phyloP scores from a whole-genome alignment of 768 basidiomycete species.

The Kwoniella dejecticola region DNA sequence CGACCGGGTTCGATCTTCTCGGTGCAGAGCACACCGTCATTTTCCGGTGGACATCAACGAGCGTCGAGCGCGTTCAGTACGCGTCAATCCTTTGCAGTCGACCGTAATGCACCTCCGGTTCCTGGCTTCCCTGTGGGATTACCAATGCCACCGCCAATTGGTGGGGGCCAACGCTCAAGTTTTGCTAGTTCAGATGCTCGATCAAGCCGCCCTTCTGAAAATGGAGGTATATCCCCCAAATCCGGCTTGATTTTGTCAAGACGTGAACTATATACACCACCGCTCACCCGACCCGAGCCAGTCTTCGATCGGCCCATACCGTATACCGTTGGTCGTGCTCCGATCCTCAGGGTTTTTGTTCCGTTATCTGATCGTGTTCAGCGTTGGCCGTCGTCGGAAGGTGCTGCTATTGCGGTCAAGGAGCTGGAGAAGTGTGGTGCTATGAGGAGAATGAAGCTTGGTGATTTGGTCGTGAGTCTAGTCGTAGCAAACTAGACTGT shows the following conservation, averaged over 20 bases:
- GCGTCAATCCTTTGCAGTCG: conserved; percentile 19
- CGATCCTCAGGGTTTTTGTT: conserved; percentile 52
- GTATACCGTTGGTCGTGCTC: conserved; percentile 42
- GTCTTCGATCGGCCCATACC: conserved; percentile 52
- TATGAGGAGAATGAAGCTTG: conserved; percentile 37
- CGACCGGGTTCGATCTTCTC: conserved; percentile 51
- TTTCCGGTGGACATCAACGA: conserved; percentile 13
- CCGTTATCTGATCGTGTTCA: conserved; percentile 46
- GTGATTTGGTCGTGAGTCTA: conserved; percentile 46
- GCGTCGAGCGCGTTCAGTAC: conserved; percentile 15
- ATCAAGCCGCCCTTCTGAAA: conserved; percentile 18
- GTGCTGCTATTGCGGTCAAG: conserved; percentile 34
- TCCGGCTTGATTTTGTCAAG: not conserved
- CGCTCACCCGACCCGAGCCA: conserved; percentile 37
- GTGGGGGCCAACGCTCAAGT: conserved; percentile 23
- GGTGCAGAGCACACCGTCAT: conserved; percentile 37
- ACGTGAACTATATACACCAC: conserved; percentile 13
- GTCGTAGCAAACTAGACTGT: no score
- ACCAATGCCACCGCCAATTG: conserved; percentile 28
- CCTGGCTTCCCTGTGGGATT: conserved; percentile 23
- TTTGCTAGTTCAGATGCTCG: conserved; percentile 31
- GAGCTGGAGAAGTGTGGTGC: conserved; percentile 55
- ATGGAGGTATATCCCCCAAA: conserved; percentile 12
- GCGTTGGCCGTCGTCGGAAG: conserved; percentile 53
- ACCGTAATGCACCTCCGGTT: conserved; percentile 28